A percentile compares a stretch with the other conserved stretches of the same genome.
Conservation (phyloP, 2,329 filamentous ascomycete genomes). For the Cladosporium sp. region DNA sequence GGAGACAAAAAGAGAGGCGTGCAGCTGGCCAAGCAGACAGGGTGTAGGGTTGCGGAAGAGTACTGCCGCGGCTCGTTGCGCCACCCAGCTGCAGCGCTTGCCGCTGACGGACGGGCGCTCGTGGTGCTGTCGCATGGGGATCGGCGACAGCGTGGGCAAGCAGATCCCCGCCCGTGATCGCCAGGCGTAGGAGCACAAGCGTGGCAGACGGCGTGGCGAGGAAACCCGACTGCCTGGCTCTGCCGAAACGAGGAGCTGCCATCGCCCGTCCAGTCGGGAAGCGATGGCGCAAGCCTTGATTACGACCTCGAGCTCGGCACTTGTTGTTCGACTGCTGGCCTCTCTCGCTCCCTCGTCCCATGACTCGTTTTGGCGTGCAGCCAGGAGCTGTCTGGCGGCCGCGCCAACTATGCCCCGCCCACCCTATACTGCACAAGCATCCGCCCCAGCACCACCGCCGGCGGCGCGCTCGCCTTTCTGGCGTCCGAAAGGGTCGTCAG, state of each 20-base stretch:
- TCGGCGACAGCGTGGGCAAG: constrained; percentile 6
- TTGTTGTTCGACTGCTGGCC: too few species aligned
- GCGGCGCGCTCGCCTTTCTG: too few species aligned
- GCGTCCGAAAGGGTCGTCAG: too few species aligned
- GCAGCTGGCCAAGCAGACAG: not conserved
- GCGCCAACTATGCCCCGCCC: too few species aligned
- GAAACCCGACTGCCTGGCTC: constrained; percentile 3
- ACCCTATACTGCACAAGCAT: too few species aligned
- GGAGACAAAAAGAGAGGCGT: constrained; percentile 2
- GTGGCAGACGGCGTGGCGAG: constrained; percentile 5
- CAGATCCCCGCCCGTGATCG: not conserved
- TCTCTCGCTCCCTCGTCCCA: too few species aligned
- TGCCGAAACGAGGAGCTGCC: not conserved
- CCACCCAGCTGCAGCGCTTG: not conserved
- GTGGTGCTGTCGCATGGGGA: constrained; percentile 6
- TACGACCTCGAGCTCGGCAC: too few species aligned
- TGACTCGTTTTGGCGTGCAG: too few species aligned
- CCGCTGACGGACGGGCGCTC: not conserved
- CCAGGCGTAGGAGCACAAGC: constrained; percentile 3
- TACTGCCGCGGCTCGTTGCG: not conserved
- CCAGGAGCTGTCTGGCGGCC: too few species aligned
- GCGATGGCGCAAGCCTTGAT: constrained; percentile 4
- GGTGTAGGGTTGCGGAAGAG: constrained; percentile 4
- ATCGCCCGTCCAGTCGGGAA: not conserved
- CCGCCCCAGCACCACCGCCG: too few species aligned